Conservation (phyloP, 805 yeast species). For the Komagataella phaffii region DNA sequence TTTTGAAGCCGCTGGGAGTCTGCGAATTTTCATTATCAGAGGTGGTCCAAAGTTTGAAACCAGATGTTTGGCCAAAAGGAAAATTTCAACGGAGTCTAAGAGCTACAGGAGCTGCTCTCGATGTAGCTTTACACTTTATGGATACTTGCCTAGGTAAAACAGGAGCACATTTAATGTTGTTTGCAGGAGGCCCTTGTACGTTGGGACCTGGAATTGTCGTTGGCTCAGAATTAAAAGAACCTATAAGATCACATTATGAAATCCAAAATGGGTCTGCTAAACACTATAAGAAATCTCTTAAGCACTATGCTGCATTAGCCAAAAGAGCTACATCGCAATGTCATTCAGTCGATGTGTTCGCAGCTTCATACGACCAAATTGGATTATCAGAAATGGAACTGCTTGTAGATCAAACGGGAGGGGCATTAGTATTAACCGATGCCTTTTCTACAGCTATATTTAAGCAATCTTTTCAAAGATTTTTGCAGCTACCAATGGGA, state of each 20-base stretch:
- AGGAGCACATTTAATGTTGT: slow-evolving; percentile 41
- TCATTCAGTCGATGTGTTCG: slow-evolving; percentile 40
- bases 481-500: slow-evolving; percentile 31
- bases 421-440: slow-evolving; percentile 48
- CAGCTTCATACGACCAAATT: slow-evolving; percentile 58
- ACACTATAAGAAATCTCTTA: slow-evolving; percentile 27
- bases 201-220: slow-evolving; percentile 54
- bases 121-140: slow-evolving; percentile 27
- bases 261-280: slow-evolving; percentile 31
- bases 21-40: slow-evolving; percentile 37
- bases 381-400: slow-evolving; percentile 58
- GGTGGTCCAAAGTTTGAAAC: slow-evolving; percentile 32
- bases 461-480: slow-evolving; percentile 47
- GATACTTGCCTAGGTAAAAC: slow-evolving; percentile 26
- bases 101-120: slow-evolving; percentile 48
- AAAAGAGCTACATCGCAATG: slow-evolving; percentile 33
- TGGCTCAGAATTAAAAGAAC: slow-evolving; percentile 39
- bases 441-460: slow-evolving; percentile 56
- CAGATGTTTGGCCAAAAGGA: slow-evolving; percentile 34
- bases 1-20: slow-evolving; percentile 31
- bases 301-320: slow-evolving; percentile 37
- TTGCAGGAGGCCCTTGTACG: slow-evolving; percentile 55
- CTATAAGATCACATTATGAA: slow-evolving; percentile 56
- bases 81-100: slow-evolving; percentile 34
- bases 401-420: slow-evolving; percentile 46